Percentiles rank a stretch among this genome's conserved stretches.
Evolutionary conservation across 1,284 basidiomycete species (phyloP).

Genomic region (Ustanciosporium gigantosporum): DNA sequence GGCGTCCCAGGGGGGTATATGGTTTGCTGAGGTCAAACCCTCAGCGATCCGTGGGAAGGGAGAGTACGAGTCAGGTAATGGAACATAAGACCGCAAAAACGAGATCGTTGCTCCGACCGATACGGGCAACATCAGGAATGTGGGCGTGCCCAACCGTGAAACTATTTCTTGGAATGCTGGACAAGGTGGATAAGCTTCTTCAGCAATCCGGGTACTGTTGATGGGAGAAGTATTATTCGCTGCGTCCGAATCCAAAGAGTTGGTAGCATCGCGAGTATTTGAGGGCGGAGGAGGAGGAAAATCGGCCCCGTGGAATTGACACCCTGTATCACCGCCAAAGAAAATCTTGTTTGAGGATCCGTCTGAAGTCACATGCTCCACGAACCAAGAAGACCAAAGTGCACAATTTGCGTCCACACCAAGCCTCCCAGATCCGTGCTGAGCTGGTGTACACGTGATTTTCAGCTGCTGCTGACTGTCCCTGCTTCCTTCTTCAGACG

Average conservation of each 20-base stretch:
- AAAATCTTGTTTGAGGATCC: slow-evolving; percentile 15
- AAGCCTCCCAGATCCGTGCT: slow-evolving; percentile 55
- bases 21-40: slow-evolving; percentile 52
- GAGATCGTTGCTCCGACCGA: slow-evolving; percentile 57
- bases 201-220: no score
- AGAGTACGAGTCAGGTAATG: slow-evolving; percentile 35
- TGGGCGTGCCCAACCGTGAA: slow-evolving; percentile 34
- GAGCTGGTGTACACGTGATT: slow-evolving; percentile 53
- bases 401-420: slow-evolving; percentile 43
- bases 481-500: no score
- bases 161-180: slow-evolving; percentile 53
- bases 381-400: slow-evolving; percentile 53
- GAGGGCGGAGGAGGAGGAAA: slow-evolving; percentile 23
- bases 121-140: slow-evolving; percentile 52
- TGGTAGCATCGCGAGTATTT: background rate
- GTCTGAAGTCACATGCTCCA: slow-evolving; percentile 19
- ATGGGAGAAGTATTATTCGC: no score
- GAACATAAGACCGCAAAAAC: slow-evolving; percentile 51
- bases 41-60: slow-evolving; percentile 46
- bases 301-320: slow-evolving; percentile 41
- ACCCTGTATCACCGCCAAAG: slow-evolving; percentile 59
- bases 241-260: no score
- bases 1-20: slow-evolving; percentile 55
- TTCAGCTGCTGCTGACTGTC: slow-evolving; percentile 5
- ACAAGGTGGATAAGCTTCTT: slow-evolving; percentile 36